Evolutionary conservation across 164 flowering plant genomes (phyloP).

Genomic region (Kalanchoe fedtschenkoi): DNA sequence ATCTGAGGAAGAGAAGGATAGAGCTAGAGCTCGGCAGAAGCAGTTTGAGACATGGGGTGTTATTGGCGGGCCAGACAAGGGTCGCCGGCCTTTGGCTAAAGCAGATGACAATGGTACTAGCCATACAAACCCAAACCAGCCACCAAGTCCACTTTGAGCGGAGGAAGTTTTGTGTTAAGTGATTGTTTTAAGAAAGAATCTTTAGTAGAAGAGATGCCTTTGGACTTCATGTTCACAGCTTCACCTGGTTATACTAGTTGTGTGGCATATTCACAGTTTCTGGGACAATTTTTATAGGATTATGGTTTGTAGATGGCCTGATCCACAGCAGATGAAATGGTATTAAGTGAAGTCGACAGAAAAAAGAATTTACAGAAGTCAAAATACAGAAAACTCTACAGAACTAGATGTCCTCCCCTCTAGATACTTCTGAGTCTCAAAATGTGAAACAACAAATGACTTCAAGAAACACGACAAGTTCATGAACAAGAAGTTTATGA

Average conservation of each 20-base stretch:
- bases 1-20: conserved; percentile 85
- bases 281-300: no score
- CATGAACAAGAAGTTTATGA: conserved; percentile 6
- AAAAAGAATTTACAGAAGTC: no score
- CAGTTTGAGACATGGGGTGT: conserved; percentile 78
- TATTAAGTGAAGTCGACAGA: no score
- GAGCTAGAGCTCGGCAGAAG: conserved; percentile 90
- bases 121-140: background rate
- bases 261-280: no score
- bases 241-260: no score
- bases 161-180: background rate
- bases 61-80: conserved; percentile 91
- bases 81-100: conserved; percentile 38
- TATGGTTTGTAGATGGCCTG: no score
- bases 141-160: background rate
- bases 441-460: background rate
- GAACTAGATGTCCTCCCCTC: background rate
- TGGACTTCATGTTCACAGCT: no score
- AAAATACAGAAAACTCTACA: no score
- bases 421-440: background rate
- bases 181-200: no score
- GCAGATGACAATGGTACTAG: background rate
- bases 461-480: background rate
- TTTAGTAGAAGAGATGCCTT: no score
- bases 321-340: no score